phyloP scores from a whole-genome alignment of 192 early-diverging fungal species.

The Dissophora globulifera region DNA sequence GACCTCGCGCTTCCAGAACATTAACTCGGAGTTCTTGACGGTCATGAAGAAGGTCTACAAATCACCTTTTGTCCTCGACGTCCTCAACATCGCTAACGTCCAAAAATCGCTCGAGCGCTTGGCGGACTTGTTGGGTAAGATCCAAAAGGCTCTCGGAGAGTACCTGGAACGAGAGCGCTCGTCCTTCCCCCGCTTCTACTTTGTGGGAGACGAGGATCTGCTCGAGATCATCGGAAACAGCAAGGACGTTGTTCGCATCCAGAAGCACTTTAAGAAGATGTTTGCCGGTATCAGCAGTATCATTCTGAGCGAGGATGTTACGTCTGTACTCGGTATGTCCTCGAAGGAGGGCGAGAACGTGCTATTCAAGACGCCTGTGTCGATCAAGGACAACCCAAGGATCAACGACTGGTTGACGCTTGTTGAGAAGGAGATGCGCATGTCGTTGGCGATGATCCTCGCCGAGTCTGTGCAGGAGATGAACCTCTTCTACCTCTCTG shows the following conservation, averaged over 20 bases:
- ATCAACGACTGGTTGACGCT: conserved; percentile 98
- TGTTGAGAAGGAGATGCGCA: conserved; percentile 94
- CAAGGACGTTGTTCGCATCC: conserved; percentile 94
- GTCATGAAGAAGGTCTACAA: conserved; percentile 99
- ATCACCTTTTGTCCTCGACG: conserved; percentile 96
- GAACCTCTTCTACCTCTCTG: conserved; percentile 66
- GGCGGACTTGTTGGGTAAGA: conserved; percentile 91
- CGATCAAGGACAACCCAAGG: conserved; percentile 83
- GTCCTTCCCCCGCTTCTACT: conserved; percentile 99
- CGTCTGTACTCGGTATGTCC: conserved; percentile 81
- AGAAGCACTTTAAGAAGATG: conserved; percentile 99
- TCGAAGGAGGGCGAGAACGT: conserved; percentile 96
- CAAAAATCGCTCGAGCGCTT: conserved; percentile 96
- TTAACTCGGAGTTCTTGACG: conserved; percentile 97
- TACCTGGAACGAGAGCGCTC: conserved; percentile 97
- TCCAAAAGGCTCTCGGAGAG: conserved; percentile 99
- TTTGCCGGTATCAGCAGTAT: conserved; percentile 95
- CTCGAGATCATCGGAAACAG: conserved; percentile 99
- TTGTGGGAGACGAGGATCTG: conserved; percentile 99
- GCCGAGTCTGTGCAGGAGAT: conserved; percentile 78
- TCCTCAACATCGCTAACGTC: conserved; percentile 91
- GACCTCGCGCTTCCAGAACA: conserved; percentile 94
- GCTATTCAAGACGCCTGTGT: conserved; percentile 78
- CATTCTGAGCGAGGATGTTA: conserved; percentile 82
- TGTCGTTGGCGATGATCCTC: conserved; percentile 82